Conservation (phyloP, 2,329 filamentous ascomycete species). For the Blumeriella jaapii region DNA sequence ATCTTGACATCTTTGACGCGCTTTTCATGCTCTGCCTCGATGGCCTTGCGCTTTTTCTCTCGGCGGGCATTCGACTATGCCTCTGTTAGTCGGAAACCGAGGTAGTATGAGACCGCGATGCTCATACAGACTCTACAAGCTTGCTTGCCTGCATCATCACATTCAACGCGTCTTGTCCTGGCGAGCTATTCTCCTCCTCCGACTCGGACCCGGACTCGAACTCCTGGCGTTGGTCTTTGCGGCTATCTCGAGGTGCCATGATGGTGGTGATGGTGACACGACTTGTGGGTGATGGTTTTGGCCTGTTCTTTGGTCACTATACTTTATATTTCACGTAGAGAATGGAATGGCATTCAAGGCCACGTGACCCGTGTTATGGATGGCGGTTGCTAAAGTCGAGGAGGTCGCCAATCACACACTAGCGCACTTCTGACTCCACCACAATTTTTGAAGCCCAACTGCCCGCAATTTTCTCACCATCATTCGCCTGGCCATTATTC, state of each 20-base stretch:
- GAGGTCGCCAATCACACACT: slow-evolving; percentile 13
- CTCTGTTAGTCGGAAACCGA: slow-evolving; percentile 12
- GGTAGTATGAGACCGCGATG: not conserved
- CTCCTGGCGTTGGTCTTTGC: slow-evolving; percentile 4
- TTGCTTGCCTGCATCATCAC: slow-evolving; percentile 13
- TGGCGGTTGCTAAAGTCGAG: too few species aligned
- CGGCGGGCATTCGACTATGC: slow-evolving; percentile 12
- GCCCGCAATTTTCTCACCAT: slow-evolving; percentile 8
- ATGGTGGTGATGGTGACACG: too few species aligned
- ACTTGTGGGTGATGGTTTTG: too few species aligned
- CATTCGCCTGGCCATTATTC: too few species aligned
- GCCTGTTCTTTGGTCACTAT: too few species aligned
- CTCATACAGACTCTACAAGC: slow-evolving; percentile 13
- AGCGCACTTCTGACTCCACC: slow-evolving; percentile 11
- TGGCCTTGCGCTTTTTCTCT: slow-evolving; percentile 21
- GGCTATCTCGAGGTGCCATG: slow-evolving; percentile 16
- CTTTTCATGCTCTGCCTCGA: slow-evolving; percentile 19
- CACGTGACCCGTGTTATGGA: too few species aligned
- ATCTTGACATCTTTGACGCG: slow-evolving; percentile 17
- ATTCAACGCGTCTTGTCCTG: slow-evolving; percentile 10
- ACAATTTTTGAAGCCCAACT: slow-evolving; percentile 11
- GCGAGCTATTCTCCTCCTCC: slow-evolving; percentile 12
- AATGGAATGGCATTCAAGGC: too few species aligned
- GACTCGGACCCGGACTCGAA: slow-evolving; percentile 5
- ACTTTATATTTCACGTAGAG: too few species aligned